Conservation (phyloP, 1,139 yeast genomes). For the Diutina catenulata region DNA sequence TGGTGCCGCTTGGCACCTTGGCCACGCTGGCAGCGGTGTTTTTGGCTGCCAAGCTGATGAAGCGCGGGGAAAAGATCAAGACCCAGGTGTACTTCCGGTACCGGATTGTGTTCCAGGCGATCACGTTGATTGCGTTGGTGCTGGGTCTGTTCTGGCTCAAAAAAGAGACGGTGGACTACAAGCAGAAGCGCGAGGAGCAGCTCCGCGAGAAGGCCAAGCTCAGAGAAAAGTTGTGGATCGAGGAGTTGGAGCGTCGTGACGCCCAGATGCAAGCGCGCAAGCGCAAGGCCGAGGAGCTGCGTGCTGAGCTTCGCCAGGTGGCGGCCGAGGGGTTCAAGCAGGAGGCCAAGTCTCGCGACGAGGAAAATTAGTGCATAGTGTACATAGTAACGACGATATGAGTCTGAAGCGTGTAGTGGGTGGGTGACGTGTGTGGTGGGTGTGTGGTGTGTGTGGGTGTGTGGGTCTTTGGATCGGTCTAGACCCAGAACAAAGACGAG, state of each 20-base stretch:
- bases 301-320: constrained; percentile 24
- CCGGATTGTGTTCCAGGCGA: constrained; percentile 79
- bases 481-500: no score
- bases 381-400: no score
- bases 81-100: constrained; percentile 85
- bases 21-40: constrained; percentile 74
- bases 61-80: constrained; percentile 56
- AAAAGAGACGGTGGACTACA: constrained; percentile 22
- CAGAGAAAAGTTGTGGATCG: constrained; percentile 83
- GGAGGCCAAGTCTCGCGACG: no score
- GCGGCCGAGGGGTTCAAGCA: constrained; percentile 30
- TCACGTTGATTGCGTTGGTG: constrained; percentile 70
- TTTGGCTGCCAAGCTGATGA: constrained; percentile 67
- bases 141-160: constrained; percentile 66
- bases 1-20: constrained; percentile 71
- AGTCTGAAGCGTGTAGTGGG: no score
- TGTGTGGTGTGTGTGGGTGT: no score
- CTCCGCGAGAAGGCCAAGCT: constrained; percentile 66
- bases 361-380: no score
- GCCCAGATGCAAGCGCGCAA: constrained; percentile 56
- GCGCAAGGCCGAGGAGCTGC: constrained; percentile 29
- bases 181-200: constrained; percentile 46
- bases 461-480: no score
- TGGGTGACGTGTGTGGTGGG: no score
- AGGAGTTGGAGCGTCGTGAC: constrained; percentile 80